A percentile compares a stretch with the other conserved stretches of the same genome.
Conservation (phyloP, 2,329 filamentous ascomycete genomes). For the Ceratocystis harringtonii region DNA sequence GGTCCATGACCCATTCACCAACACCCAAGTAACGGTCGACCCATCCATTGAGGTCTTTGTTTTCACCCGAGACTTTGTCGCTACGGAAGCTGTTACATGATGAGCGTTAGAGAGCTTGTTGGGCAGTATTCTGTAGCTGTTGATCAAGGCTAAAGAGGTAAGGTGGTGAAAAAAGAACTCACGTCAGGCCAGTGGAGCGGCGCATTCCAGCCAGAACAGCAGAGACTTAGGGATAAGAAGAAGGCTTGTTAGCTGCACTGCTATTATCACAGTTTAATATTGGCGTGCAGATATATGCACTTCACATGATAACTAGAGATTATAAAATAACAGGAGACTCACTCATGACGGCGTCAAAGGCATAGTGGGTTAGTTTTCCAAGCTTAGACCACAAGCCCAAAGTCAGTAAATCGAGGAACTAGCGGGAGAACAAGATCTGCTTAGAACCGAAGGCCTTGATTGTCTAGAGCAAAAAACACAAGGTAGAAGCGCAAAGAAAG, state of each 20-base stretch:
- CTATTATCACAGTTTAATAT: too few relatives aligned
- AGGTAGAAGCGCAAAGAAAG: neutral
- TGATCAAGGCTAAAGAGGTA: neutral
- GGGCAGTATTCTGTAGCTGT: too few relatives aligned
- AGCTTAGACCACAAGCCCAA: constrained; percentile 63
- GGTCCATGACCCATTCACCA: constrained; percentile 96
- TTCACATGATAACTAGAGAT: too few relatives aligned
- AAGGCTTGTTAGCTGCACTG: too few relatives aligned
- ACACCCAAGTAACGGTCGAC: constrained; percentile 86
- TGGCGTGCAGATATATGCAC: too few relatives aligned
- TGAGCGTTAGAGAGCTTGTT: neutral
- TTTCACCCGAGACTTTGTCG: constrained; percentile 65
- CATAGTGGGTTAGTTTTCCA: constrained; percentile 84
- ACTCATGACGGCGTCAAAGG: constrained; percentile 89
- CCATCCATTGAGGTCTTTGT: constrained; percentile 72
- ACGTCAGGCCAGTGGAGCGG: constrained; percentile 95
- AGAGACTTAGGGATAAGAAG: constrained; percentile 47
- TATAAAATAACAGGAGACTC: constrained; percentile 27
- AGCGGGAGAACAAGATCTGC: constrained; percentile 17
- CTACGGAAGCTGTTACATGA: constrained; percentile 56
- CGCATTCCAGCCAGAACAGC: constrained; percentile 94
- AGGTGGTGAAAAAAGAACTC: constrained; percentile 34
- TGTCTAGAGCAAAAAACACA: neutral
- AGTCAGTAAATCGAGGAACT: constrained; percentile 53
- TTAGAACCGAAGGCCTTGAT: neutral